Base-by-base conservation (phyloP, 441 rosid species). In the Biscutella auriculata region DNA sequence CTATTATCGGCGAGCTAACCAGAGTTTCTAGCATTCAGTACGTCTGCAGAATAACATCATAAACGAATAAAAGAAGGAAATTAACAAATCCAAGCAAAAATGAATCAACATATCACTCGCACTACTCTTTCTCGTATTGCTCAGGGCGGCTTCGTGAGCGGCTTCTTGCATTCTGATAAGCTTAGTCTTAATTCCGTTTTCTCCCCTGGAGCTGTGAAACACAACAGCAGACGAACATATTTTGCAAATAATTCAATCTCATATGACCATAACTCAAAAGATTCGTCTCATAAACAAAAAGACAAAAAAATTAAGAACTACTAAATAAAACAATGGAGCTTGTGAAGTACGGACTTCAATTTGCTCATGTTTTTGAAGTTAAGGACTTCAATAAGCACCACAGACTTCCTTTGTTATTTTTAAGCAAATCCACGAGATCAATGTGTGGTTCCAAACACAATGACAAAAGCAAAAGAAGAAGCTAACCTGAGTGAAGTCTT, bases 21-120 rank as follows among this genome's bases (percentile, higher is more conserved):
- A n/a, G 99, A 94, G 80, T 89, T 94, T 74, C 99, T 76, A 8
- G 99, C 99, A 66, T 97, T 94, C 8, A 97, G 89, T 8, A 95
- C n/a, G 99, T 76, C 99, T 93, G 84, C 64, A n/a, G n/a, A n/a
- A n/a, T n/a, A n/a, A n/a, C n/a, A n/a, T n/a, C n/a, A n/a, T n/a
- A n/a, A n/a, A n/a, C n/a, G n/a, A n/a, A n/a, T n/a, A n/a, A n/a
- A n/a, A n/a, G n/a, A n/a, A n/a, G n/a, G n/a, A n/a, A n/a, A n/a
- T n/a, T n/a, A n/a, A n/a, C n/a, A n/a, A n/a, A n/a, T n/a, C n/a
- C n/a, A 9, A 40, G 17, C 35, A 28, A 42, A 9, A 29, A n/a
- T 8, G 42, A 51, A 47, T 9, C n/a, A 9, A 23, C 57, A 59
- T 11, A 56, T 63, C 88, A 97, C 99, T 89, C 10, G 99, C 99